Conservation (phyloP, 129 eudicot genomes). For the Flaveria brownii region DNA sequence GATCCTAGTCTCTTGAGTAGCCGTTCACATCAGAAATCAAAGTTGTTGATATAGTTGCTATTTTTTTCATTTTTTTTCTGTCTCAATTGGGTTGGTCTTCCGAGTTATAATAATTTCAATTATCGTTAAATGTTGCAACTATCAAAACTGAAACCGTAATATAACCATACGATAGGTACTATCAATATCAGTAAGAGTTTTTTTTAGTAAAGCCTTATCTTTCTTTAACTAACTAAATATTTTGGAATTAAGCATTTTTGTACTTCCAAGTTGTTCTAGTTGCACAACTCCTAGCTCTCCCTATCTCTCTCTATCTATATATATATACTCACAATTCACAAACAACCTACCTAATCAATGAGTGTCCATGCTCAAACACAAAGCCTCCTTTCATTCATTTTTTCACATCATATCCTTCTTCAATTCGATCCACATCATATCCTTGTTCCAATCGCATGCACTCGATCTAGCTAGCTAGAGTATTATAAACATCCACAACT, state of each 20-base stretch:
- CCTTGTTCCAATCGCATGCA: slow-evolving; percentile 14
- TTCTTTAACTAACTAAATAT: neutral
- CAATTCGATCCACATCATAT: neutral
- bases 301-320: neutral
- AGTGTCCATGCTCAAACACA: slow-evolving; percentile 23
- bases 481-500: neutral
- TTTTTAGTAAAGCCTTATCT: slow-evolving; percentile 1
- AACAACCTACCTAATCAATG: slow-evolving; percentile 25
- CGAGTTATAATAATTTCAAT: too few relatives aligned
- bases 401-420: neutral
- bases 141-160: too few relatives aligned
- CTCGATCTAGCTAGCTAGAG: neutral
- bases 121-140: too few relatives aligned
- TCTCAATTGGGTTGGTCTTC: too few relatives aligned
- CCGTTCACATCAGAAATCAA: too few relatives aligned
- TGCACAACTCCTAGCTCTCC: neutral
- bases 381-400: slow-evolving; percentile 11
- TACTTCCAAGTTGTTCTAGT: slow-evolving; percentile 34
- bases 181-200: neutral
- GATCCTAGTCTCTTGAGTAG: too few relatives aligned
- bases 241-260: slow-evolving; percentile 23
- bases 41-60: too few relatives aligned
- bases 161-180: too few relatives aligned
- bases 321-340: neutral
- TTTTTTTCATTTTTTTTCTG: too few relatives aligned